Base-by-base conservation (phyloP, 1,284 basidiomycete species). In the Cutaneotrichosporon sp. region DNA sequence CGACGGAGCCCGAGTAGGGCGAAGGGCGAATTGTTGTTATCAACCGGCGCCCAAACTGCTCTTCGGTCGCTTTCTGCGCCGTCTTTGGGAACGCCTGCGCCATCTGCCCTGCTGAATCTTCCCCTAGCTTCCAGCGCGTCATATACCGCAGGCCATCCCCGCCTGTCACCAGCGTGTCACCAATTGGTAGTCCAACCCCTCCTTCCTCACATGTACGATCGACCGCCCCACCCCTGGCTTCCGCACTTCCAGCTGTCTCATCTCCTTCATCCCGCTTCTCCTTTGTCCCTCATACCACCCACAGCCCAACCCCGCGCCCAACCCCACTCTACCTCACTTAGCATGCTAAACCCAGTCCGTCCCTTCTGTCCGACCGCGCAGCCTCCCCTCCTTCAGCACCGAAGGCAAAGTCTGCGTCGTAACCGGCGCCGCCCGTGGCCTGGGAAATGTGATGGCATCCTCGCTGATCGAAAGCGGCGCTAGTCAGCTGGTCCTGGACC, bases 391-490 rank as follows among this genome's bases (percentile, higher is more conserved):
- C 30, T 72, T 81, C 63, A 75, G 73, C 5, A 76, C 80, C 72
- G 76, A 74, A 36, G 73, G 73, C 62, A 80, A 97, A 88, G 92
- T 95, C 56, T 93, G 90, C 81, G 83, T 96, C 70, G 88, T 98
- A 62, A 98, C 95, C n/a, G 95, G 95, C 60, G 96, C 89, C 60
- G 95, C 92, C 18, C 86, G 91, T 72, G 95, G 95, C 14, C 82
- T 97, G 42, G 93, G 93, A 16, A 86, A 90, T 73, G 88, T 92
- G 79, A 92, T 97, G 79, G 92, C 91, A 72, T 86, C 88, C 61
- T 92, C 92, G 9, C 92, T 97, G 79, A 77, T 95, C 70, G 88
- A 73, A 87, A 85, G 22, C n/a, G 93, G 92, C 60, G 92, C 92
- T 77, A 89, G 88, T 50, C 84, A 85, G 59, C 81, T 97, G 42